Base-by-base conservation (phyloP, 2,329 filamentous ascomycete genomes). In the Arthrobotrys musiformis region DNA sequence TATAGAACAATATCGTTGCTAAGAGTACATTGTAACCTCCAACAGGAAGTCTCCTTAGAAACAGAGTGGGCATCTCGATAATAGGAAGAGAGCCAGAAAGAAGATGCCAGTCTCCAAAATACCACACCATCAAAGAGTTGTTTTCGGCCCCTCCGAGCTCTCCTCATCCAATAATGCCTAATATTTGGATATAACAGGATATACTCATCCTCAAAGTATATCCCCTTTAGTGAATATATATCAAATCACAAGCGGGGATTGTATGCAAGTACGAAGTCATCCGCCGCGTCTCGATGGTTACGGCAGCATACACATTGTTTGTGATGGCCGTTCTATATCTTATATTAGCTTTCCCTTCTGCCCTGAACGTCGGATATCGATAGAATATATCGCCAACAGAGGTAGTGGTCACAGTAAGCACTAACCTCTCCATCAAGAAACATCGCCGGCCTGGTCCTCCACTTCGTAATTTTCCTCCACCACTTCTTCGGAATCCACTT, bases 401-500 rank as follows among this genome's bases (percentile, higher is more conserved):
- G n/a, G n/a, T n/a, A n/a, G n/a, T n/a, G n/a, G n/a, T n/a, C 9
- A 15, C 2, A 11, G 33, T 24, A 11, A 37, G 6, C 4, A 58
- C 54, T 58, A 9, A 58, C 54, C 19, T 58, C 54, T 40, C 54
- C 54, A 26, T 58, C 54, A n/a, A 58, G 4, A 40, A 22, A 58
- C 54, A 58, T 58, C 2, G 54, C 4, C 3, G 54, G 54, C 8
- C 54, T 58, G 9, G 54, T 58, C 22, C 19, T 58, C 54, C 54
- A 58, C 11, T n/a, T 58, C 11, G 13, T 40, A 17, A 58, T 24
- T 2, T 58, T 37, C 33, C 19, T 58, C 54, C 54, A 58, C 54
- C 54, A 58, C 33, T 58, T 58, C 19, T 58, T 58, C 17, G 54
- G 33, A 58, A 58, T 33, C 54, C 54, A 58, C 54, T 58, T 35